Base-by-base conservation (phyloP, 2,329 filamentous ascomycete genomes). In the Xylaria sp. region DNA sequence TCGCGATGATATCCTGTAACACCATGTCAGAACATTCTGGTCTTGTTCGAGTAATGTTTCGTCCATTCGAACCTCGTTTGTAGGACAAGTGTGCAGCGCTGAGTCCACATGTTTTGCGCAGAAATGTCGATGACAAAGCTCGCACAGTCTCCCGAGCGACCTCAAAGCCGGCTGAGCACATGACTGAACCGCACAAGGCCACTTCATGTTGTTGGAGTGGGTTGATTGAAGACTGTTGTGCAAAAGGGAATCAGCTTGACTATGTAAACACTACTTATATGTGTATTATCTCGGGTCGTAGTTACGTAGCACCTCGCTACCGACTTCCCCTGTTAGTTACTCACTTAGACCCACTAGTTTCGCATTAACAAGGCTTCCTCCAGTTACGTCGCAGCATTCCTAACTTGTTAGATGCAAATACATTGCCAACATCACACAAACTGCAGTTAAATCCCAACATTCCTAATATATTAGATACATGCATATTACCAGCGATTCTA, bases 81-180 rank as follows among this genome's bases (percentile, higher is more conserved):
- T 66, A 66, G 44, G 66, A 59, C 66, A 69, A 66, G 58, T 66
- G 59, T 69, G 63, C 58, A 63, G 58, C 49, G 42, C 46, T 48
- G 58, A 66, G 6, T 40, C 53, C 44, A 66, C 53, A 63, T 69
- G 63, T 56, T 63, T 53, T 54, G 66, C 10, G 44, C 66, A 69
- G 63, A 66, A 69, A 61, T 69, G 66, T 56, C 31, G 63, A 40
- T 59, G 23, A 36, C 67, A 67, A 64, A 67, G 40, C 28, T 64
- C 67, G 56, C 65, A 65, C 20, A 40, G 59, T 61, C 60, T 17
- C 20, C 48, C 10, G 40, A 64, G 56, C 36, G 57, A n/a, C 33
- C 59, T 57, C 49, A 59, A 54, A 63, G 67, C 67, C 54, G 63
- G 60, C 56, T 62, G 66, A 54, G 40, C 44, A 59, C 66, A 69